Base-by-base conservation (phyloP, 306 rosid genomes). In the Vicia villosa region DNA sequence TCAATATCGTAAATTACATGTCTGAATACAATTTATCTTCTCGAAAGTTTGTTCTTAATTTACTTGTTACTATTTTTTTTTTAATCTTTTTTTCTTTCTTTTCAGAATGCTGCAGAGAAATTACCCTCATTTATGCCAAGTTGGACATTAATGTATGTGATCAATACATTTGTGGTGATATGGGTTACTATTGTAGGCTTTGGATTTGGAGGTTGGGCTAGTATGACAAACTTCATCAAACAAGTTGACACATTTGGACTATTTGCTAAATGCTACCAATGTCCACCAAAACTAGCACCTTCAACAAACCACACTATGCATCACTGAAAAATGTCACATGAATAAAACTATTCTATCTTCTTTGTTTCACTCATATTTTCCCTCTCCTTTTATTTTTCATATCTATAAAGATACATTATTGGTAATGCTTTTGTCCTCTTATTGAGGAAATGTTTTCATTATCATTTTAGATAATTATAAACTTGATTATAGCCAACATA, bases 141-240 rank as follows among this genome's bases (percentile, higher is more conserved):
- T 47, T 93, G 97, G 98, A 80, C 94, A 0, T 73, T 66, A 15
- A 71, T 93, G 83, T 90, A 81, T 68, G 81, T 84, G 67, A 68
- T 88, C 47, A 93, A 93, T 74, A 74, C 87, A 62, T 88, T 88
- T 45, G 82, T 87, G 83, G 92, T 90, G 47, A 80, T 88, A 13
- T 93, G 97, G 97, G 89, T 88, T 43, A 37, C 82, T 0, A 82
- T 88, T 28, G 80, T 93, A 14, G 98, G 98, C 8, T 93, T 90
- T 21, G 98, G 97, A 61, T 88, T 93, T 47, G 97, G 98, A 45
- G 97, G 97, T 19, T 93, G 98, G 98, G 98, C 98, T 20, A 93
- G 98, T 85, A 55, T 93, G 88, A 28, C 87, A 42, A 88, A 93
- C 70, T 90, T 93, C 91, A 90, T 93, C 82, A 87, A 28, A 56